phyloP scores from a whole-genome alignment of 1,284 basidiomycete species.

The Trichosporon ovoides region DNA sequence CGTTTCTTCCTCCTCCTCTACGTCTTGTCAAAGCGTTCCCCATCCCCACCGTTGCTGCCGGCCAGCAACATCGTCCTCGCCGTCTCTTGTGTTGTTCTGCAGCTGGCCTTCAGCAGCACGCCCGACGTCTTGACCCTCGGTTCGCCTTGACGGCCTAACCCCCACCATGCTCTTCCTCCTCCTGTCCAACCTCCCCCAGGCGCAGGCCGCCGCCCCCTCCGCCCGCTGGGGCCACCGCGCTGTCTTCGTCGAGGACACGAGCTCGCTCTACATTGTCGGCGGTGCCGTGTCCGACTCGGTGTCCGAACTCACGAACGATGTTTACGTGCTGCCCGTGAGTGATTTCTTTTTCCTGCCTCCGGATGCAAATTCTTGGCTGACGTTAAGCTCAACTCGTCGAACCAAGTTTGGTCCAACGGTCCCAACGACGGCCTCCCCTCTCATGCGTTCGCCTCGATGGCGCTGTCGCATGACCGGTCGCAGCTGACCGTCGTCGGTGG shows the following conservation, averaged over 20 bases:
- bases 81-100: conserved; percentile 3
- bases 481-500: conserved; percentile 42
- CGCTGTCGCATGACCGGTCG: conserved; percentile 24
- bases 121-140: conserved; percentile 4
- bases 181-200: conserved; percentile 24
- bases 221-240: conserved; percentile 48
- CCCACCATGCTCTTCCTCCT: conserved; percentile 17
- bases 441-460: conserved; percentile 43
- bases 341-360: neutral
- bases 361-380: neutral
- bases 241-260: conserved; percentile 37
- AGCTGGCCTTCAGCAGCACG: conserved; percentile 1
- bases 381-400: conserved; percentile 36
- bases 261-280: conserved; percentile 46
- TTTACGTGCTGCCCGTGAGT: conserved; percentile 42
- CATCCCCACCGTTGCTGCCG: neutral
- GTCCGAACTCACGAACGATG: conserved; percentile 48
- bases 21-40: conserved; percentile 9
- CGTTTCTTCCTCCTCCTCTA: conserved; percentile 3
- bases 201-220: conserved; percentile 29
- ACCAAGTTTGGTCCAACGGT: conserved; percentile 34
- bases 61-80: conserved; percentile 2
- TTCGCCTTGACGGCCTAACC: conserved; percentile 8
- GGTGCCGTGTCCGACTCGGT: conserved; percentile 39
- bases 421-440: conserved; percentile 38